Evolutionary conservation across 352 stramenopile species (phyloP).

Genomic region (Pythium aristosporum): DNA sequence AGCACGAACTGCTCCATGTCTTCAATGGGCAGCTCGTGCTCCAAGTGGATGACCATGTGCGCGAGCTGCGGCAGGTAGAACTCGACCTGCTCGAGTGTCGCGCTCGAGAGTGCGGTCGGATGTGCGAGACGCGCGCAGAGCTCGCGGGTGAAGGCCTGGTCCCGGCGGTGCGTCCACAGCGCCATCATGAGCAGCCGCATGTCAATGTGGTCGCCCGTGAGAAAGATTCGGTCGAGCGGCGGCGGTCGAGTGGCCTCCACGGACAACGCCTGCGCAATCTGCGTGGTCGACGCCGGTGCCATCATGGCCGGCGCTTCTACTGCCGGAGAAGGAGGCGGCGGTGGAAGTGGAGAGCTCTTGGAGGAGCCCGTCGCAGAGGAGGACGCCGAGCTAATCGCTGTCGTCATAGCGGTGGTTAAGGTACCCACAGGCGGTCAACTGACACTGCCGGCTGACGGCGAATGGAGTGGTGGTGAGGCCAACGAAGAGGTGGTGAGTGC

Average conservation of each 20-base stretch:
- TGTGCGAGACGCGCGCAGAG: conserved; percentile 60
- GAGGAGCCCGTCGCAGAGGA: background rate
- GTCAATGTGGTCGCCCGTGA: conserved; percentile 51
- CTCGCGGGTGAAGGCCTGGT: conserved; percentile 56
- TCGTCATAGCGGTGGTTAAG: conserved; percentile 1
- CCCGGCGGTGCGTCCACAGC: conserved; percentile 69
- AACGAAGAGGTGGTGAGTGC: background rate
- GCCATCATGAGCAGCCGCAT: conserved; percentile 72
- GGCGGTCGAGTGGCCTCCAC: background rate
- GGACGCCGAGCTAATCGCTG: background rate
- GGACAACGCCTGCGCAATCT: conserved; percentile 14
- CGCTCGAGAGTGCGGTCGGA: conserved; percentile 39
- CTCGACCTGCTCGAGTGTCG: conserved; percentile 73
- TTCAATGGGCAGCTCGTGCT: conserved; percentile 73
- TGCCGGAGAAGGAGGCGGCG: too few relatives aligned
- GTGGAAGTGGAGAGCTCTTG: background rate
- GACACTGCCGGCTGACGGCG: background rate
- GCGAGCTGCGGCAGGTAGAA: conserved; percentile 81
- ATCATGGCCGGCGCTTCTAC: conserved; percentile 2
- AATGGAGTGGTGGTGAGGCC: background rate
- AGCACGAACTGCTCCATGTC: conserved; percentile 82
- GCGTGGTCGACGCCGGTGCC: conserved; percentile 9
- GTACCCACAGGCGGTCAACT: background rate
- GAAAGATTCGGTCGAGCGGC: conserved; percentile 35
- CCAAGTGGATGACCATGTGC: conserved; percentile 83